phyloP scores from a whole-genome alignment of 305 asterid genomes.

The Ilex paraguariensis region DNA sequence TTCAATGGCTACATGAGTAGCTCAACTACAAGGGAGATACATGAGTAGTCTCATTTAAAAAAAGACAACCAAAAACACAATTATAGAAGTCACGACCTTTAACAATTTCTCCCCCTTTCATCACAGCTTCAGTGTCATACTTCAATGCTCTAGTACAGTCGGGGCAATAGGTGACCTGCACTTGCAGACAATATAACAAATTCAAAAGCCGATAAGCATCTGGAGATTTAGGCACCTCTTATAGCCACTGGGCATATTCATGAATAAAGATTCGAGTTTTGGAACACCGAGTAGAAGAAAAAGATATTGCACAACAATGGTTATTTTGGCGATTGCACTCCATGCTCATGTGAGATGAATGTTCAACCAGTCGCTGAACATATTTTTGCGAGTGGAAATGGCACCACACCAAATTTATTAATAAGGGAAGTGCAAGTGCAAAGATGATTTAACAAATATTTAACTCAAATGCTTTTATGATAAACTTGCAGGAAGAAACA shows the following conservation, averaged over 20 bases:
- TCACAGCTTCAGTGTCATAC: conserved; percentile 60
- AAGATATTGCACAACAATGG: no score
- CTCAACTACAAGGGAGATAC: conserved; percentile 59
- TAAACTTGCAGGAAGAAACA: no score
- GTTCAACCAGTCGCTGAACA: no score
- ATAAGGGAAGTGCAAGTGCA: no score
- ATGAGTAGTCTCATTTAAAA: conserved; percentile 70
- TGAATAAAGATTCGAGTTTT: background rate
- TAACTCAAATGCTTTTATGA: no score
- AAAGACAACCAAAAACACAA: conserved; percentile 84
- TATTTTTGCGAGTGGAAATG: no score
- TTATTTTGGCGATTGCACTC: no score
- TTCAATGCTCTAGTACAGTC: conserved; percentile 93
- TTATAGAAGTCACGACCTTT: conserved; percentile 76
- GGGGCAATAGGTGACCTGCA: conserved; percentile 93
- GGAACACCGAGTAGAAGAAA: no score
- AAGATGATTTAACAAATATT: no score
- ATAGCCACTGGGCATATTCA: background rate
- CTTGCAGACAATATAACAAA: background rate
- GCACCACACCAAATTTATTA: no score
- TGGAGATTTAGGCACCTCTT: background rate
- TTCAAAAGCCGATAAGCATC: background rate
- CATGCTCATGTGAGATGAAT: no score
- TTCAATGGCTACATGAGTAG: background rate
- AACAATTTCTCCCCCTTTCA: conserved; percentile 39